Conservation (phyloP, 2,329 filamentous ascomycete species). For the Orbilia ellipsospora region DNA sequence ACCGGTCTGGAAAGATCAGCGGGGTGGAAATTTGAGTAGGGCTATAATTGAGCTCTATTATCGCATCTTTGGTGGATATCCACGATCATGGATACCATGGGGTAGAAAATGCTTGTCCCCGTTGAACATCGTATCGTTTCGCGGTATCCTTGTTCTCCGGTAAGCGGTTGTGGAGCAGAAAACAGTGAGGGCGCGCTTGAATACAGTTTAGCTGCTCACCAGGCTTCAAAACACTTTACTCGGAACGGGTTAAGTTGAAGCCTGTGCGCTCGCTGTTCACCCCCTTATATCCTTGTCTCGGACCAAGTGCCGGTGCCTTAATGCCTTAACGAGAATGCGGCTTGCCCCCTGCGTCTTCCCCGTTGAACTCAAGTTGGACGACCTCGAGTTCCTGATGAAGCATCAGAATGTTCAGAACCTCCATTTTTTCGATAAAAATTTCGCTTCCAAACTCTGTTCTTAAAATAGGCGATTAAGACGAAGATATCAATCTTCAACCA, state of each 20-base stretch:
- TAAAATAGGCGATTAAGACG: too few species aligned
- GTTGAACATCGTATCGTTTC: neutral
- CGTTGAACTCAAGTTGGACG: neutral
- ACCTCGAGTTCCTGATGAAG: constrained; percentile 2
- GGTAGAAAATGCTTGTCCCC: constrained; percentile 1
- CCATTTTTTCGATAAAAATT: too few species aligned
- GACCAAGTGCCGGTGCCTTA: neutral
- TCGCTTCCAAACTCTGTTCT: too few species aligned
- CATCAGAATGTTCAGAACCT: too few species aligned
- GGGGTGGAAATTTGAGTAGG: constrained; percentile 14
- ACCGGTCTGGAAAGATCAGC: constrained; percentile 10
- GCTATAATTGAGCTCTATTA: constrained; percentile 4
- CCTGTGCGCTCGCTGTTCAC: too few species aligned
- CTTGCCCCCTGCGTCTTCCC: constrained; percentile 8
- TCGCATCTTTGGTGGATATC: neutral
- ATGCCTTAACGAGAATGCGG: constrained; percentile 15
- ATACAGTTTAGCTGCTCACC: constrained; percentile 11
- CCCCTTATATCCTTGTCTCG: constrained; percentile 18
- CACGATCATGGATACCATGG: neutral
- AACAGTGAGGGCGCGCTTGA: constrained; percentile 10
- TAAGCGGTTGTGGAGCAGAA: constrained; percentile 10
- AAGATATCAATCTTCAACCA: too few species aligned
- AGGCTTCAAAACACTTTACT: constrained; percentile 24
- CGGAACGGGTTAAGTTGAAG: constrained; percentile 7
- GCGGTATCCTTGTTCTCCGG: constrained; percentile 3